Evolutionary conservation across 2,329 filamentous ascomycete genomes (phyloP), one percentile per base, ranked within the genome.

Genomic region (Cephalotrichum gorgonifer): DNA sequence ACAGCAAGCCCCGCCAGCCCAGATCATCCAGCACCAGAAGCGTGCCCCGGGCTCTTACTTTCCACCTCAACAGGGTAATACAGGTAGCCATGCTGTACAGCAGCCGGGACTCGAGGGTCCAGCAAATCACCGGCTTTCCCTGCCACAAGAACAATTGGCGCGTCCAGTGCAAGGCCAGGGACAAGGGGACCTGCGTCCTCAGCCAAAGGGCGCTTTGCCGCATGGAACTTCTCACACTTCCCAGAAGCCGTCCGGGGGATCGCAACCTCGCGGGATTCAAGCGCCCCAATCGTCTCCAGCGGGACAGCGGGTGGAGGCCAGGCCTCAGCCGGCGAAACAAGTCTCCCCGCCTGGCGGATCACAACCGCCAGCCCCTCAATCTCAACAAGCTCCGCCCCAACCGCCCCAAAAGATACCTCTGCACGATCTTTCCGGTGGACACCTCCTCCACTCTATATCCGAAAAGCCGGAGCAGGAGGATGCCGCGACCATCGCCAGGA

Each of bases 1-100:
- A 4, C 17, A 7, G 17, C 35, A 20, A 9, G n/a, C n/a, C 7
- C n/a, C 35, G n/a, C 5, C 35, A 9, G n/a, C 35, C 35, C 35
- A 20, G 12, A 20, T n/a, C 17, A 4, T 22, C 11, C 35, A 2
- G 35, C 12, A 6, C 11, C 30, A 31, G 30, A 31, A 31, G 3
- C 35, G 17, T 22, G 35, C n/a, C 5, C 11, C 39, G 17, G 47
- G 33, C n/a, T 49, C 47, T 8, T 49, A 49, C 47, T 49, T 49
- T 25, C 47, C 47, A n/a, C 47, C 41, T 4, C 47, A 49, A 23
- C 22, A 28, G 6, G 22, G 23, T 25, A 26, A 14, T 4, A 15
- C 4, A 31, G 30, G 15, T 15, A 11, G 30, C 30, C 15, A 11
- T 15, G 30, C 30, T 6, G 11, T 15, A 15, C 30, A 31, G 30